These are phyloP conservation scores for Ilex asprella DNA, from an alignment of 257 asterid genomes.

Conservation along the genomic window DNA sequence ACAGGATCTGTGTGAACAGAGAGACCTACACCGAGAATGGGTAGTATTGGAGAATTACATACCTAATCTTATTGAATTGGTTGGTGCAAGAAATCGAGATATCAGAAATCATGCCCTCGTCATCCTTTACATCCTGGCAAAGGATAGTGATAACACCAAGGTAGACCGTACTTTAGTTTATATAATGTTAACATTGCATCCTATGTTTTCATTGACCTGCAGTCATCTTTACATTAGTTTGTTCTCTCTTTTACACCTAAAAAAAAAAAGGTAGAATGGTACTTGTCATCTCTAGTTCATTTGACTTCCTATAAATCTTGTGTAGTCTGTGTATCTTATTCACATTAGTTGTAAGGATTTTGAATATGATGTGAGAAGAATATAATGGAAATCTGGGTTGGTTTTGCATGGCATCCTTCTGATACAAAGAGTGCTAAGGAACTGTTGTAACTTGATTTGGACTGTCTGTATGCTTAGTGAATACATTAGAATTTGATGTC, in stretches of 20 bases:
- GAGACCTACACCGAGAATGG: conserved; percentile 61
- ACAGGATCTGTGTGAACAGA: conserved; percentile 46
- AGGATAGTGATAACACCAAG: conserved; percentile 53
- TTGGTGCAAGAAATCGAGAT: conserved; percentile 36
- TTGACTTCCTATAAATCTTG: too few species aligned
- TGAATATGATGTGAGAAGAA: too few species aligned
- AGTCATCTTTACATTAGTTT: background rate
- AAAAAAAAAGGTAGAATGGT: background rate
- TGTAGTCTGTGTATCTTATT: too few species aligned
- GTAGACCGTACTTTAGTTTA: conserved; percentile 20
- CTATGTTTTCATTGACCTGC: background rate
- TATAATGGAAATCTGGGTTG: too few species aligned
- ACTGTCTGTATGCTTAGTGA: too few species aligned
- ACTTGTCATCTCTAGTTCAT: too few species aligned
- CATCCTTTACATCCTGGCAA: conserved; percentile 46
- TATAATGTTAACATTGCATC: background rate
- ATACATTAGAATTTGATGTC: too few species aligned
- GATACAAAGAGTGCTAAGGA: too few species aligned
- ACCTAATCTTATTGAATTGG: conserved; percentile 43
- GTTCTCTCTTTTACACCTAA: background rate
- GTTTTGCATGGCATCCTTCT: too few species aligned
- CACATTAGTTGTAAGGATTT: too few species aligned
- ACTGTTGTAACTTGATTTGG: too few species aligned
- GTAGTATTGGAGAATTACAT: conserved; percentile 51
- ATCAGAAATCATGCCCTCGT: conserved; percentile 41